These are phyloP conservation scores for Coemansia sp. DNA, from an alignment of 192 early-diverging fungal genomes.

Conservation along the genomic window DNA sequence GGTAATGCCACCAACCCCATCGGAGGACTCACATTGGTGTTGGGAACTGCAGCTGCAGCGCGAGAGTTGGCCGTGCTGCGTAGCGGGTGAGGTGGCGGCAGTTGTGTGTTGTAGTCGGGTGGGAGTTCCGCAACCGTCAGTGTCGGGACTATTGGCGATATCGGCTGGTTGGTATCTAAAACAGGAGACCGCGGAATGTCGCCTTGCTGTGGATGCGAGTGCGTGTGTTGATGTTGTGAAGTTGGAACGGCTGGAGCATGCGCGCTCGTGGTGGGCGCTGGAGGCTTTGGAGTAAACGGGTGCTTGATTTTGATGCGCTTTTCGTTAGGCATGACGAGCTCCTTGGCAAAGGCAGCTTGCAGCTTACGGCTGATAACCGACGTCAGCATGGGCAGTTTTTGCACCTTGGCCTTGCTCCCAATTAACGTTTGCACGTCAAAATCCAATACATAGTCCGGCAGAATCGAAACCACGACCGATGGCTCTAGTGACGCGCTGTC, in stretches of 20 bases:
- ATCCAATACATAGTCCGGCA: conserved; percentile 78
- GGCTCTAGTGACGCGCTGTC: conserved; percentile 37
- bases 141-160: conserved; percentile 1
- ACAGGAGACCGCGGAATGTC: neutral
- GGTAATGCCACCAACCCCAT: conserved; percentile 5
- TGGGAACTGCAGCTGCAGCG: conserved; percentile 11
- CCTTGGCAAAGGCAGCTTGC: conserved; percentile 51
- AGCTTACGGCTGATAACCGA: conserved; percentile 77
- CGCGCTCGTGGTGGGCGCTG: neutral
- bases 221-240: neutral
- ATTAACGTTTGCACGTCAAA: conserved; percentile 88
- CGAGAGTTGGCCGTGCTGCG: conserved; percentile 37
- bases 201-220: neutral
- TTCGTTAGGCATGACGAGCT: conserved; percentile 50
- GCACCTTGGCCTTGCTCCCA: conserved; percentile 95
- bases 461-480: conserved; percentile 30
- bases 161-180: neutral
- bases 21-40: conserved; percentile 29
- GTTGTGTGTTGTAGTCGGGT: conserved; percentile 52
- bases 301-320: conserved; percentile 50
- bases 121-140: conserved; percentile 25
- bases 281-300: conserved; percentile 46
- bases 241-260: neutral
- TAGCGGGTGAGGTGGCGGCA: conserved; percentile 46
- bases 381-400: conserved; percentile 92